Conservation (phyloP, 1,284 basidiomycete species). For the Cutaneotrichosporon cavernicola region DNA sequence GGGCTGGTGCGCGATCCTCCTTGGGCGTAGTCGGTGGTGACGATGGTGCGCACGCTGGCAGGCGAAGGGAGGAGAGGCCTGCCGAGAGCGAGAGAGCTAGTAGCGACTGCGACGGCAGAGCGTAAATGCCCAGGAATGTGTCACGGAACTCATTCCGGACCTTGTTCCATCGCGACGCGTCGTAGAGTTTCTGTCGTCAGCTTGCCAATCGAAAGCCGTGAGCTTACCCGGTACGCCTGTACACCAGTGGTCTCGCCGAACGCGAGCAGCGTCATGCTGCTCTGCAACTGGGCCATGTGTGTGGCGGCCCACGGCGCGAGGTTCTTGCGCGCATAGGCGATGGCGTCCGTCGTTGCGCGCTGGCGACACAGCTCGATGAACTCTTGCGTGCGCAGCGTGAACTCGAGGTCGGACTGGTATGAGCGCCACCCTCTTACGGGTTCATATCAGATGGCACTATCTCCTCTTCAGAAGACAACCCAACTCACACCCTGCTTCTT, state of each 20-base stretch:
- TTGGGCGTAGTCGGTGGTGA: background rate
- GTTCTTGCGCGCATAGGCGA: slow-evolving; percentile 78
- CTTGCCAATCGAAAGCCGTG: background rate
- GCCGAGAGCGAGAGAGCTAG: slow-evolving; percentile 83
- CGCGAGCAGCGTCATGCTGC: slow-evolving; percentile 73
- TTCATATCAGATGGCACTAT: background rate
- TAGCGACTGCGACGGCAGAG: slow-evolving; percentile 78
- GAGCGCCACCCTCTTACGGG: background rate
- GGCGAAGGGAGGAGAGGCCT: slow-evolving; percentile 80
- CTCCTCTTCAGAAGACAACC: background rate
- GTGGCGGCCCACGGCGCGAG: slow-evolving; percentile 78
- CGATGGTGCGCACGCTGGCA: slow-evolving; percentile 60
- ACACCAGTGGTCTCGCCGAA: slow-evolving; percentile 57
- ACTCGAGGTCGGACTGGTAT: slow-evolving; percentile 84
- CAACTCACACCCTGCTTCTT: slow-evolving; percentile 77
- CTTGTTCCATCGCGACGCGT: slow-evolving; percentile 68
- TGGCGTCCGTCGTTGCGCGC: slow-evolving; percentile 70
- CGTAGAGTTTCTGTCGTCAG: slow-evolving; percentile 69
- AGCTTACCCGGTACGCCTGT: slow-evolving; percentile 48
- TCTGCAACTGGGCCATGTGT: slow-evolving; percentile 71
- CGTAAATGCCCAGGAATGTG: slow-evolving; percentile 80
- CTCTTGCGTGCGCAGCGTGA: slow-evolving; percentile 91
- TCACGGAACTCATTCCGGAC: slow-evolving; percentile 75
- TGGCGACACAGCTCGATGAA: slow-evolving; percentile 85
- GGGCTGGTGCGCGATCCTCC: slow-evolving; percentile 25